phyloP scores from a whole-genome alignment of 192 early-diverging fungal genomes.

The Phlyctochytrium planicorne region DNA sequence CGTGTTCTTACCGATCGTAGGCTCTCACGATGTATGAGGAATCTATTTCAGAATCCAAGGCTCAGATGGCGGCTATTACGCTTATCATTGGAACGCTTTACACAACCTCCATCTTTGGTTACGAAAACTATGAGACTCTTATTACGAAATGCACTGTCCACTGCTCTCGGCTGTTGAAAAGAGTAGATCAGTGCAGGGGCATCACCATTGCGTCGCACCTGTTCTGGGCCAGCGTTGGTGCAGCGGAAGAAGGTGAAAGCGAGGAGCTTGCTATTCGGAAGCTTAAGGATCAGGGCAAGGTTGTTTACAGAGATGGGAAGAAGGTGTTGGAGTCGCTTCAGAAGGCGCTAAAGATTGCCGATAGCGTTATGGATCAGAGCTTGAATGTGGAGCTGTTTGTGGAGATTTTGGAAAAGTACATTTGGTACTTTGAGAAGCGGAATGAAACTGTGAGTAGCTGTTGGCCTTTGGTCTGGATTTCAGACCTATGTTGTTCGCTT shows the following conservation, averaged over 20 bases:
- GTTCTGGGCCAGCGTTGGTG: slow-evolving; percentile 71
- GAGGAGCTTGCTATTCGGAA: slow-evolving; percentile 17
- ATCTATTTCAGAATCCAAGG: slow-evolving; percentile 86
- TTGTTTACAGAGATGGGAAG: slow-evolving; percentile 81
- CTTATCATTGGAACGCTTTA: slow-evolving; percentile 86
- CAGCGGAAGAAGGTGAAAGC: slow-evolving; percentile 7
- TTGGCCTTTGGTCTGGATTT: slow-evolving; percentile 13
- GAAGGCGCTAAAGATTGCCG: slow-evolving; percentile 92
- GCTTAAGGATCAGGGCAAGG: slow-evolving; percentile 55
- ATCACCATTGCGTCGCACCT: slow-evolving; percentile 82
- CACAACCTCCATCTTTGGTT: slow-evolving; percentile 75
- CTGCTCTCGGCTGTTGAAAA: slow-evolving; percentile 86
- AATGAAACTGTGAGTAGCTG: slow-evolving; percentile 85
- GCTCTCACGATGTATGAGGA: slow-evolving; percentile 98
- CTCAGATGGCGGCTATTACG: slow-evolving; percentile 87
- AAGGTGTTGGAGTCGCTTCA: slow-evolving; percentile 88
- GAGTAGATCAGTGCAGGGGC: slow-evolving; percentile 91
- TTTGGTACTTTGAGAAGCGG: slow-evolving; percentile 92
- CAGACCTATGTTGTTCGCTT: slow-evolving; percentile 1
- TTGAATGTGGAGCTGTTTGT: slow-evolving; percentile 93
- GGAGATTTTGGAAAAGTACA: slow-evolving; percentile 92
- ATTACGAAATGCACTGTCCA: slow-evolving; percentile 89
- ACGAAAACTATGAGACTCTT: slow-evolving; percentile 94
- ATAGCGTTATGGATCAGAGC: slow-evolving; percentile 85
- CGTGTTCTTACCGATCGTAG: slow-evolving; percentile 19